These are phyloP conservation scores for Cynanchum wilfordii DNA, from an alignment of 257 asterid species.

Conservation along the genomic window DNA sequence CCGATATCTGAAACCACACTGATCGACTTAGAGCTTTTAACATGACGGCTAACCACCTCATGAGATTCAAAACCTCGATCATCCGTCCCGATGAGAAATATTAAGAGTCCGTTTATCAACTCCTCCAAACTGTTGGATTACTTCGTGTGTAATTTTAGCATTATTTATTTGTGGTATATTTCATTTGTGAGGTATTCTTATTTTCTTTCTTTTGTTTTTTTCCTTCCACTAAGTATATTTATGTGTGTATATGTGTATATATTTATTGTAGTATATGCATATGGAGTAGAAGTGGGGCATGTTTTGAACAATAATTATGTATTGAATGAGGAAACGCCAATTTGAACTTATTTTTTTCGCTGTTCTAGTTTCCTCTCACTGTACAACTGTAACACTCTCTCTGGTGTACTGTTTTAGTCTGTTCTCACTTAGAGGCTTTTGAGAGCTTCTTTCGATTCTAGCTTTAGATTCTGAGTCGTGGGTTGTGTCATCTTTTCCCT, in stretches of 20 bases:
- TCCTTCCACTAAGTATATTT: neutral
- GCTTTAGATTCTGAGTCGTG: neutral
- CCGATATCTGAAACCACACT: no score
- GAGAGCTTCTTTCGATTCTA: neutral
- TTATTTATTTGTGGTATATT: neutral
- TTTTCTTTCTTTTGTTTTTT: no score
- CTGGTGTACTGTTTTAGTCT: neutral
- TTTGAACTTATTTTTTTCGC: neutral
- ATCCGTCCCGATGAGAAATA: no score
- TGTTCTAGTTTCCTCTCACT: conserved; percentile 4
- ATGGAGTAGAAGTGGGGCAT: neutral
- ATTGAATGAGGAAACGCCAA: conserved; percentile 3
- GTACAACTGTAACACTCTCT: conserved; percentile 3
- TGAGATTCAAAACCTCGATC: no score
- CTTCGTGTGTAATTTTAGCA: neutral
- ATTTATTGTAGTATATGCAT: no score
- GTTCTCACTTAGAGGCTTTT: neutral
- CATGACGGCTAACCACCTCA: no score
- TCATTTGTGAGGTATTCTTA: neutral
- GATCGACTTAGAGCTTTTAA: no score
- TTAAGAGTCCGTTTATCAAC: no score
- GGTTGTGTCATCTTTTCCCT: neutral
- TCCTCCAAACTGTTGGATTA: no score
- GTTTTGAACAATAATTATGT: neutral
- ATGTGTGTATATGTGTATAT: neutral